Percentiles rank a stretch among this genome's conserved stretches.
Conservation (phyloP, 495 filamentous ascomycete species). For the Trichocladium uniseriatum region DNA sequence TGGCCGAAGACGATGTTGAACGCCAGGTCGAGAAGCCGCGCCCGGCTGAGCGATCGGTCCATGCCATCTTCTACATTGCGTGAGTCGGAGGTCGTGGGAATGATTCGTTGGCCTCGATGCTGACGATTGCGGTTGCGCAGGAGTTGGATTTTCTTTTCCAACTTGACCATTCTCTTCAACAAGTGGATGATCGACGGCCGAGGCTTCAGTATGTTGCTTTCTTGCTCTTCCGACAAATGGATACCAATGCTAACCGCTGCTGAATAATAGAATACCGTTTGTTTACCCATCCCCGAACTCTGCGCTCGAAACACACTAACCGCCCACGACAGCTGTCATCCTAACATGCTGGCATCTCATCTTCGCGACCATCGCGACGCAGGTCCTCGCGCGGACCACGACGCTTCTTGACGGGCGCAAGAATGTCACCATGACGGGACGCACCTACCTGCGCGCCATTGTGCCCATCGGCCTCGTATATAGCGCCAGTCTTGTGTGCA, state of each 20-base stretch:
- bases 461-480: slow-evolving; percentile 68
- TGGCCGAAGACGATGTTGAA: slow-evolving; percentile 19
- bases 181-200: slow-evolving; percentile 74
- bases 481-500: slow-evolving; percentile 61
- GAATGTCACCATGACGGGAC: slow-evolving; percentile 57
- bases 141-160: slow-evolving; percentile 81
- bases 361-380: slow-evolving; percentile 66
- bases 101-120: neutral
- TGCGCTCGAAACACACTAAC: neutral
- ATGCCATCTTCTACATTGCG: slow-evolving; percentile 19
- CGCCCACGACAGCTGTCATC: slow-evolving; percentile 33
- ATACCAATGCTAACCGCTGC: slow-evolving; percentile 12
- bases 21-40: slow-evolving; percentile 17
- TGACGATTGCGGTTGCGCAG: slow-evolving; percentile 31
- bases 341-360: slow-evolving; percentile 71
- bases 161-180: slow-evolving; percentile 87
- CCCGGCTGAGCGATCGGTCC: slow-evolving; percentile 8
- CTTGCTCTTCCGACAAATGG: too few species aligned
- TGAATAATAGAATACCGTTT: slow-evolving; percentile 27
- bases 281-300: neutral
- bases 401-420: slow-evolving; percentile 58
- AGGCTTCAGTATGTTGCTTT: slow-evolving; percentile 61
- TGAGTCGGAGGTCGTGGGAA: slow-evolving; percentile 1
- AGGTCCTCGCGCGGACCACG: slow-evolving; percentile 61
- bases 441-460: slow-evolving; percentile 59